Conservation (phyloP, 2,329 filamentous ascomycete species). For the Sordariomycetes sp. region DNA sequence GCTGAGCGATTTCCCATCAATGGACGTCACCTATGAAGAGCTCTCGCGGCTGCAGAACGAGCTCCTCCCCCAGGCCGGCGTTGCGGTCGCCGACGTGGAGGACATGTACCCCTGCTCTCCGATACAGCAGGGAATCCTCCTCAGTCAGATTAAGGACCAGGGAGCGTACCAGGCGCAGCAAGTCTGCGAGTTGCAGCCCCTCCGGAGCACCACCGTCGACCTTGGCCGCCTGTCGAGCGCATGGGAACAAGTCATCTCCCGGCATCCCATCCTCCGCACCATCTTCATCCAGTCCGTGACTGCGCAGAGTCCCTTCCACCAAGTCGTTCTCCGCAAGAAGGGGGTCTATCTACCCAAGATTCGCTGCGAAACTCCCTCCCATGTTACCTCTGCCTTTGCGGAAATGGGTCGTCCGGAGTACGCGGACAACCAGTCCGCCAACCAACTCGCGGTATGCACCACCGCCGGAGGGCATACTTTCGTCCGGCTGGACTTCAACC, state of each 20-base stretch:
- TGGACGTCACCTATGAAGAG: slow-evolving; percentile 25
- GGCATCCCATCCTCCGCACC: slow-evolving; percentile 12
- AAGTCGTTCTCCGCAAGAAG: background rate
- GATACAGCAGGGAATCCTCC: slow-evolving; percentile 22
- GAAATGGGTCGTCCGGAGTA: too few species aligned
- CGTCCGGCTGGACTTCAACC: background rate
- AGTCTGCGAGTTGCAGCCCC: background rate
- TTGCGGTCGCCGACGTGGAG: slow-evolving; percentile 19
- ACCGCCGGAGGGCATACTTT: background rate
- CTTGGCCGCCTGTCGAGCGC: slow-evolving; percentile 6
- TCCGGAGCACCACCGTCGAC: background rate
- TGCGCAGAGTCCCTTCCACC: background rate
- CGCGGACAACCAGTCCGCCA: too few species aligned
- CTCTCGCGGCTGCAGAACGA: slow-evolving; percentile 24
- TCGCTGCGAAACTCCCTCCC: too few species aligned
- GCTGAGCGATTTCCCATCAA: slow-evolving; percentile 25
- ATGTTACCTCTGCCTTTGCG: too few species aligned
- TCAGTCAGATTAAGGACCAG: slow-evolving; percentile 12
- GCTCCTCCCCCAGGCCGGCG: slow-evolving; percentile 20
- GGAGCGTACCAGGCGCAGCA: background rate
- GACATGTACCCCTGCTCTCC: slow-evolving; percentile 23
- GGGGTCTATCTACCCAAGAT: background rate
- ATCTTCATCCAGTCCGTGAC: slow-evolving; percentile 8
- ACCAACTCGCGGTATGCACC: too few species aligned
- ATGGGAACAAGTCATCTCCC: slow-evolving; percentile 10